Percentiles rank a stretch among this genome's conserved stretches.
phyloP scores from a whole-genome alignment of 805 yeast species.

The Teunomyces pallodes region DNA sequence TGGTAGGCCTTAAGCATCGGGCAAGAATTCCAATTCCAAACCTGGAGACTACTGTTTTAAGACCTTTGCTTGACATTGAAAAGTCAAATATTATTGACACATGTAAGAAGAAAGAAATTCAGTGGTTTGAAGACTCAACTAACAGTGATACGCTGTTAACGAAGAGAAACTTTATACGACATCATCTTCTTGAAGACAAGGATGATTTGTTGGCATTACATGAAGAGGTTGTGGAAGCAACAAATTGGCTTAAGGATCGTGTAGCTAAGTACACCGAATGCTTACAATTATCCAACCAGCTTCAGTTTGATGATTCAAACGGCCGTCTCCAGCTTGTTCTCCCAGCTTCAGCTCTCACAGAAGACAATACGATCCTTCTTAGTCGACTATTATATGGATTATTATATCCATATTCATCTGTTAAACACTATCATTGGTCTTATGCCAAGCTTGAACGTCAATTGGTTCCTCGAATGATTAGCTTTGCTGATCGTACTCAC shows the following conservation, averaged over 20 bases:
- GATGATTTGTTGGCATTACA: background rate
- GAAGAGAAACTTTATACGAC: slow-evolving; percentile 54
- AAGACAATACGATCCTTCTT: slow-evolving; percentile 15
- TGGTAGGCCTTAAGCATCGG: slow-evolving; percentile 48
- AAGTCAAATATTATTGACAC: slow-evolving; percentile 48
- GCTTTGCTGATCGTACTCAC: background rate
- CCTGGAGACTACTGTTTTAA: slow-evolving; percentile 16
- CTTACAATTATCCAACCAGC: slow-evolving; percentile 3
- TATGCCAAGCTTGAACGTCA: slow-evolving; percentile 37
- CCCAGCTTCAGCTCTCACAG: slow-evolving; percentile 8
- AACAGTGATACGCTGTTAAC: slow-evolving; percentile 56
- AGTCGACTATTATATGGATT: slow-evolving; percentile 28
- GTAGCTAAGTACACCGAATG: background rate
- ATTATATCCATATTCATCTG: slow-evolving; percentile 28
- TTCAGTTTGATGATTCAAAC: slow-evolving; percentile 4
- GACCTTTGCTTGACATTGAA: slow-evolving; percentile 52
- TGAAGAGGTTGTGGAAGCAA: background rate
- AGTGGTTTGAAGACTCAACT: slow-evolving; percentile 73
- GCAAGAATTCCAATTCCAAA: slow-evolving; percentile 26
- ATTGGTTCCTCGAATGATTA: slow-evolving; percentile 24
- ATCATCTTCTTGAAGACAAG: slow-evolving; percentile 14
- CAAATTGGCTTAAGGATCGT: slow-evolving; percentile 1
- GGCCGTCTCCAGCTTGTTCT: slow-evolving; percentile 11
- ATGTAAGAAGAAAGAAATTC: slow-evolving; percentile 38
- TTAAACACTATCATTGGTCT: slow-evolving; percentile 37